Evolutionary conservation across 805 yeast genomes (phyloP), one percentile per base, ranked within the genome.

Genomic region (Jamesozyma spencerorum): DNA sequence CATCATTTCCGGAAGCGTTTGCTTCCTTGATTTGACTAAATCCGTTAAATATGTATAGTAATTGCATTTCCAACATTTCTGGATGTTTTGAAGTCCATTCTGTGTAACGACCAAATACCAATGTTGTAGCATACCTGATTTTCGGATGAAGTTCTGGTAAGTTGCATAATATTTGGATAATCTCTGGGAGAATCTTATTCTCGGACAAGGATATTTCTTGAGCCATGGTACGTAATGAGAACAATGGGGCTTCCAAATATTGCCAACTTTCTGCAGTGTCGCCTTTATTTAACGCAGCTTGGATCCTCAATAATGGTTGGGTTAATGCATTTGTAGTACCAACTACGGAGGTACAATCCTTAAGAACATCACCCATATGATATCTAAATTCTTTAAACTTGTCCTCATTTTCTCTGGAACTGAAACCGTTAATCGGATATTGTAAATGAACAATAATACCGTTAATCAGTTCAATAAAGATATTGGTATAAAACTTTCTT

Each of bases 331-430:
- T 66, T 8, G 74, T 64, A 2, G 94, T 70, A 1, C 97, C 97
- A 33, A 85, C 78, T 3, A 92, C 90, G 1, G 85, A 84, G 51
- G 97, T 85, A 66, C 97, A 87, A 57, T 87, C 95, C 57, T 94
- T 94, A 46, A 92, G 66, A n/a, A 90, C 95, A 59, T 92, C 97
- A 30, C 97, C 97, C 84, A 92, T 85, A 42, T 86, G 95, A 62
- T 92, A 92, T 54, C 99, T 73, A 63, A 90, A 92, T 44, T 86
- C 94, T 54, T 85, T 79, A 60, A 92, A 92, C 60, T 86, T 85
- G 56, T 94, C 98, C 56, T 87, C 95, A 41, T 76, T 82, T 57
- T 86, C 96, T 48, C 84, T 86, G 34, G 72, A 71, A 19, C 71
- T 70, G 52, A 90, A 90, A 15, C 59, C 60, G 12, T 66, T 68